A percentile compares a stretch with the other conserved stretches of the same genome.
Conservation (phyloP, 768 basidiomycete species). For the Mycena olivaceomarginata region DNA sequence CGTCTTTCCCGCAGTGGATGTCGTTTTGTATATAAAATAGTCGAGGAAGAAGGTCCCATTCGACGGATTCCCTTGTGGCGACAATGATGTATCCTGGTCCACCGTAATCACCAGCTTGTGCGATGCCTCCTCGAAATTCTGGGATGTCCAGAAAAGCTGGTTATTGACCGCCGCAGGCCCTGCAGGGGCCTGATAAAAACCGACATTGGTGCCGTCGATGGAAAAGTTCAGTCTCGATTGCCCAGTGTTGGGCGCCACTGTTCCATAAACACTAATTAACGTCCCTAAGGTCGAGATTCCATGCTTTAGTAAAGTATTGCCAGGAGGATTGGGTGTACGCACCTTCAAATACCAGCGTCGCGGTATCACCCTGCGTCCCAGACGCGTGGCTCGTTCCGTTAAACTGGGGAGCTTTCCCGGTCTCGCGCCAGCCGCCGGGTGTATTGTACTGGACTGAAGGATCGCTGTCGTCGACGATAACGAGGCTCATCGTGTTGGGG, state of each 20-base stretch:
- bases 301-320: not conserved
- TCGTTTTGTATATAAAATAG: slow-evolving; percentile 18
- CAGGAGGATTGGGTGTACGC: not conserved
- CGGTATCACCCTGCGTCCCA: not conserved
- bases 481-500: slow-evolving; percentile 3
- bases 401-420: not conserved
- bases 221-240: not conserved
- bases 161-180: too few species aligned
- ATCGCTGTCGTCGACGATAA: slow-evolving; percentile 20
- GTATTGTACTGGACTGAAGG: slow-evolving; percentile 4
- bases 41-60: not conserved
- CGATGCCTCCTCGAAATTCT: not conserved
- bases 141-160: slow-evolving; percentile 12
- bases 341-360: slow-evolving; percentile 12
- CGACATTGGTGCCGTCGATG: not conserved
- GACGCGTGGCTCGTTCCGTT: not conserved
- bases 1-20: slow-evolving; percentile 1
- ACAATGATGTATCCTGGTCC: not conserved
- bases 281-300: not conserved
- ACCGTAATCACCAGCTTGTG: slow-evolving; percentile 13
- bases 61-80: not conserved
- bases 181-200: not conserved
- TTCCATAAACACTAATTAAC: slow-evolving; percentile 8
- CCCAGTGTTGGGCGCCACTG: not conserved
- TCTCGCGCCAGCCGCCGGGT: not conserved